These are phyloP conservation scores for Alternaria viburni DNA, from an alignment of 2,329 filamentous ascomycete species.

Conservation along the genomic window DNA sequence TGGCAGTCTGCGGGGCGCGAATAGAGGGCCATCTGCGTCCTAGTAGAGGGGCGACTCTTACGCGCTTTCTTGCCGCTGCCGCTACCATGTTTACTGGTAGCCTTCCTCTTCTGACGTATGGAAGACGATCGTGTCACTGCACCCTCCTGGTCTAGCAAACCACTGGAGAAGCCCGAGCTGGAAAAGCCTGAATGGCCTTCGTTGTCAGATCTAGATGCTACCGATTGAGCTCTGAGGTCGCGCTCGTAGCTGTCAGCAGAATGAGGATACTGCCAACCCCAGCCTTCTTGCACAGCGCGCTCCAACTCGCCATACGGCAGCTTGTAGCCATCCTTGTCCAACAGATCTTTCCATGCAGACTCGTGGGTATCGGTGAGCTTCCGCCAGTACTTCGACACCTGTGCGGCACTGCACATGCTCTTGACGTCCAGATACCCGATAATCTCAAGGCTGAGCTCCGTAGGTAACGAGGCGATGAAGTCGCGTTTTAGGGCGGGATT, in stretches of 20 bases:
- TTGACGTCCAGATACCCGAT: slow-evolving; percentile 83
- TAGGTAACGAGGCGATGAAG: slow-evolving; percentile 81
- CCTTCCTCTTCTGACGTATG: slow-evolving; percentile 49
- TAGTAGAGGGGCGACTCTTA: slow-evolving; percentile 57
- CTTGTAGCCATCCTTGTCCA: slow-evolving; percentile 82
- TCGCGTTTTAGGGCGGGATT: slow-evolving; percentile 96
- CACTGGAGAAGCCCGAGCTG: slow-evolving; percentile 20
- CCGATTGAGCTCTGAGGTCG: slow-evolving; percentile 70
- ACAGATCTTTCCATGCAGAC: slow-evolving; percentile 91
- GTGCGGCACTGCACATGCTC: slow-evolving; percentile 87
- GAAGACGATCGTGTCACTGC: slow-evolving; percentile 39
- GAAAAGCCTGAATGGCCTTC: slow-evolving; percentile 39
- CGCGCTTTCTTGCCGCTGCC: slow-evolving; percentile 61
- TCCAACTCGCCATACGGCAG: slow-evolving; percentile 83
- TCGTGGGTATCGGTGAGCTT: slow-evolving; percentile 91
- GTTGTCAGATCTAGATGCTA: slow-evolving; percentile 48
- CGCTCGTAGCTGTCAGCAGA: slow-evolving; percentile 77
- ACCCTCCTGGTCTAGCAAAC: slow-evolving; percentile 34
- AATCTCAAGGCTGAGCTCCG: slow-evolving; percentile 86
- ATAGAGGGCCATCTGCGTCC: slow-evolving; percentile 53
- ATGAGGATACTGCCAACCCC: slow-evolving; percentile 94
- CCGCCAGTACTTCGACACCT: slow-evolving; percentile 94
- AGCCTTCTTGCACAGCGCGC: slow-evolving; percentile 86
- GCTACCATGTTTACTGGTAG: slow-evolving; percentile 45
- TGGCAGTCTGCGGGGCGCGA: slow-evolving; percentile 60